Evolutionary conservation across 2,329 filamentous ascomycete species (phyloP), one percentile per base, ranked within the genome.

Genomic region (Truncatella angustata): DNA sequence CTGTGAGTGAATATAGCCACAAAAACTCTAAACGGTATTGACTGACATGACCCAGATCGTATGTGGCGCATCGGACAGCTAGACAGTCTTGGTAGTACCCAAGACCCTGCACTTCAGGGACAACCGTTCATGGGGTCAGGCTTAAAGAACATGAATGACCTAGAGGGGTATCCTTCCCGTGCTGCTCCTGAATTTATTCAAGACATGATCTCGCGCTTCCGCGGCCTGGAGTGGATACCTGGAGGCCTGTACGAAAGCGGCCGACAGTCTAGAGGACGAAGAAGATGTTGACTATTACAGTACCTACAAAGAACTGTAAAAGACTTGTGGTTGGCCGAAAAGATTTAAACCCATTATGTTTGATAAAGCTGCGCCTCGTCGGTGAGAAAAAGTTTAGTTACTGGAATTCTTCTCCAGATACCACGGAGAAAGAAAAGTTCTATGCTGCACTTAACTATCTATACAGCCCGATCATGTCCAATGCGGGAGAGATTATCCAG

Each of bases 271-370:
- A 16, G 36, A 16, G n/a, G 18, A 21, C 30, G 18, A 24, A n/a
- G 5, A 52, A 20, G 20, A 45, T 16, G 36, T 11, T 20, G 21
- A 37, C 18, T 23, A 42, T 20, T 56, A 54, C 34, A 14, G 21
- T 2, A 35, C 42, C 16, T 54, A 34, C 40, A 54, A 49, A 30
- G 21, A 50, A 14, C 54, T 56, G 10, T 56, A 56, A 36, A 21
- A 50, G 46, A 50, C 54, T 16, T 56, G 54, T 28, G 54, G 54
- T 10, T 56, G 54, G 54, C 54, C 54, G 4, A 32, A 52, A 11
- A 52, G 48, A 21, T 56, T 56, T 43, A 50, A 56, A 21, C 54
- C 54, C 5, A n/a, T 54, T 10, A 30, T 50, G 3, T 56, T 56
- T 37, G 52, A 56, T 20, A 4, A 23, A 1, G n/a, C 40, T 50